Percentiles rank a stretch among this genome's conserved stretches.
Conservation (phyloP, 805 yeast species). For the Ogataea neopini region DNA sequence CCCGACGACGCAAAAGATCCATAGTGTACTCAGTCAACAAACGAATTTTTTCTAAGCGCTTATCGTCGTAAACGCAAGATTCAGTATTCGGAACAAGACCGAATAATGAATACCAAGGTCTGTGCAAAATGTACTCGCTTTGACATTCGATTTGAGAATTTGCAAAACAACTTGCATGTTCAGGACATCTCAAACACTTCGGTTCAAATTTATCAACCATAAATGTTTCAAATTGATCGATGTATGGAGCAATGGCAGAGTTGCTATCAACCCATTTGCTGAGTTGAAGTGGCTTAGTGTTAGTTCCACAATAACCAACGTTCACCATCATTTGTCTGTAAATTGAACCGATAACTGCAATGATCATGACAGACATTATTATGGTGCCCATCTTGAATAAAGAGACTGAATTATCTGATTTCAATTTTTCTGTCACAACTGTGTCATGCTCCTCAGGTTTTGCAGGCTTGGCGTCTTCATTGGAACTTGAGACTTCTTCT, state of each 20-base stretch:
- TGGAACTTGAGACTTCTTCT: constrained; percentile 1
- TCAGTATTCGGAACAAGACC: constrained; percentile 64
- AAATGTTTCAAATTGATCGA: constrained; percentile 43
- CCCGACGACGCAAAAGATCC: constrained; percentile 62
- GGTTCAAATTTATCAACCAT: constrained; percentile 54
- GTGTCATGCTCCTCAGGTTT: not conserved
- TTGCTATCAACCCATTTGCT: constrained; percentile 23
- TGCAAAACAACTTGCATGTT: constrained; percentile 72
- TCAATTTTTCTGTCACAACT: not conserved
- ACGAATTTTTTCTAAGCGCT: constrained; percentile 64
- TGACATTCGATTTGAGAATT: constrained; percentile 64
- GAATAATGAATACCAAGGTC: constrained; percentile 55
- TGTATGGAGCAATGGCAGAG: constrained; percentile 19
- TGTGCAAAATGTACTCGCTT: constrained; percentile 55
- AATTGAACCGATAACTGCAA: constrained; percentile 41
- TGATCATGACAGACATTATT: constrained; percentile 36
- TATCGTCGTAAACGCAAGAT: constrained; percentile 71
- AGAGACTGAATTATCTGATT: not conserved
- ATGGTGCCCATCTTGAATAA: not conserved
- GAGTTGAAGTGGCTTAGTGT: constrained; percentile 33
- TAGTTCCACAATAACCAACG: constrained; percentile 76
- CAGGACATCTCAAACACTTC: constrained; percentile 75
- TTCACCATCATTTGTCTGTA: constrained; percentile 62
- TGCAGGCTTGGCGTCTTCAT: too few relatives aligned
- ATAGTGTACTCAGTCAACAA: constrained; percentile 67